Evolutionary conservation across 257 asterid genomes (phyloP), one percentile per base, ranked within the genome.

Genomic region (Solanum appendiculatum): DNA sequence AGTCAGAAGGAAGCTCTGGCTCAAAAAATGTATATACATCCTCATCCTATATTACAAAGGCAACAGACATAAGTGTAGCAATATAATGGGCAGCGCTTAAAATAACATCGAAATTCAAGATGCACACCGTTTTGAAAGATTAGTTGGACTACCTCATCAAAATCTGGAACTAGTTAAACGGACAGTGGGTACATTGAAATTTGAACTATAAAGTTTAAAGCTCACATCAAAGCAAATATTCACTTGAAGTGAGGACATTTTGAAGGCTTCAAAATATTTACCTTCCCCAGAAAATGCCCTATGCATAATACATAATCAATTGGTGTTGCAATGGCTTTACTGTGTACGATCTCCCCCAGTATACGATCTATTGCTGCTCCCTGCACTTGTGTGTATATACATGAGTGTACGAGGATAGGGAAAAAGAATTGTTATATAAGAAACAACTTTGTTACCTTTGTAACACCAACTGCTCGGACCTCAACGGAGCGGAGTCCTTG

Each of bases 341-440:
- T 96, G 63, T 95, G 99, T 89, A 95, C 98, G 33, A 96, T 96
- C 94, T 96, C 98, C 85, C 98, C 98, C 90, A 96, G 86, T 90
- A 96, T 96, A 88, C 98, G 98, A 89, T 94, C 97, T 78, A 96
- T 94, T 82, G 98, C 99, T 37, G 99, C 98, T 90, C 99, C 99
- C 98, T 96, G 90, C 85, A 89, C 60, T 78, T 39, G 33, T 40
- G 78, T 39, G 18, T 68, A 20, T 21, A 72, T 13, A 20, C 23
- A 31, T 42, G 60, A 44, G 78, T 73, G 46, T 31, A 27, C 34
- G 29, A 56, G 6, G 63, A 80, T 80, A 46, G 85, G 85, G 42
- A 46, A 80, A 48, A 31, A 11, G 7, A 31, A 29, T 48, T 31
- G 29, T 48, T 39, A 46, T 3, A 51, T 12, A 70, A 11, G 46